phyloP scores from a whole-genome alignment of 768 basidiomycete genomes.

The Mycena sanguinolenta region DNA sequence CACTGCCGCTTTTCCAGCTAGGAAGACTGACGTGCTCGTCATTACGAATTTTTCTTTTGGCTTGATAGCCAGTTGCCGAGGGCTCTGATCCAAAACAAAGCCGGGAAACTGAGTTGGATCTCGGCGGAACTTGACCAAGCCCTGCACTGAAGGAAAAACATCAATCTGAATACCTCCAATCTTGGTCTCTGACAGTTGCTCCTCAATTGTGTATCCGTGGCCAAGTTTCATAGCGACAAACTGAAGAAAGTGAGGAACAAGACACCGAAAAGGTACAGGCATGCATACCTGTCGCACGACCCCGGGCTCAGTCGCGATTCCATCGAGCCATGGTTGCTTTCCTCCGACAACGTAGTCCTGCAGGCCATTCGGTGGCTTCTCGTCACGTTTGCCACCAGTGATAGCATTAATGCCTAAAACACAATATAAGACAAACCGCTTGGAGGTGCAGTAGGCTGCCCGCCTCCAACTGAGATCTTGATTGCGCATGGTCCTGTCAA shows the following conservation, averaged over 20 bases:
- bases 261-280: not conserved
- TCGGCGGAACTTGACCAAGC: not conserved
- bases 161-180: conserved; percentile 17
- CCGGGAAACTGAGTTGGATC: not conserved
- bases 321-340: conserved; percentile 6
- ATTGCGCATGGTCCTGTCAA: not conserved
- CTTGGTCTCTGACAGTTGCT: conserved; percentile 2
- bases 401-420: conserved; percentile 1
- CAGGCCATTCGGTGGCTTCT: conserved; percentile 4
- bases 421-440: not conserved
- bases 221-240: conserved; percentile 15
- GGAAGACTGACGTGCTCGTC: not conserved
- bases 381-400: not conserved
- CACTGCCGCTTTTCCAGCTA: too few species aligned
- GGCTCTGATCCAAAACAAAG: conserved; percentile 9
- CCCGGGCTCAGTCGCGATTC: conserved; percentile 7
- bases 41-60: not conserved
- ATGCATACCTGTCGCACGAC: not conserved
- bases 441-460: not conserved
- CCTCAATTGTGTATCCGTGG: conserved; percentile 6
- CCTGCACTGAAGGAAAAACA: not conserved
- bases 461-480: not conserved
- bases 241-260: not conserved
- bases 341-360: conserved; percentile 17
- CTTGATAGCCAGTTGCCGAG: not conserved